phyloP scores from a whole-genome alignment of 208 protist genomes.

The Phytomonas francai region DNA sequence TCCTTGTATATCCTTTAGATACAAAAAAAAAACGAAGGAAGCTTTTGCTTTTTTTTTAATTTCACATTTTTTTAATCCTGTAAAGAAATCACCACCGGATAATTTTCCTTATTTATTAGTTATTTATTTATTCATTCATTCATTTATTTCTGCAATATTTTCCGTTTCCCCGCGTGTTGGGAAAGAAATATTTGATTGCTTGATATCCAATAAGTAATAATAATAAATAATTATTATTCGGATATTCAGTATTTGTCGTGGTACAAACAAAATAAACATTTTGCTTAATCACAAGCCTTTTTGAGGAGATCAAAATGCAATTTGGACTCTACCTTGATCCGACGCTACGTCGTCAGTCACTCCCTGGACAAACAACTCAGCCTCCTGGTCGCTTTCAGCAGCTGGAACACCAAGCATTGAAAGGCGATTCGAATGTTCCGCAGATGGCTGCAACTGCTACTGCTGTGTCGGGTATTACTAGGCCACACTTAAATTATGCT shows the following conservation, averaged over 20 bases:
- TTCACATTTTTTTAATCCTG: slow-evolving; percentile 1
- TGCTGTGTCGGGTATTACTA: background rate
- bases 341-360: background rate
- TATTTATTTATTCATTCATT: background rate
- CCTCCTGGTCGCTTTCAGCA: background rate
- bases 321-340: background rate
- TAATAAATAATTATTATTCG: background rate
- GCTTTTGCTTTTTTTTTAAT: slow-evolving; percentile 11
- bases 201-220: slow-evolving; percentile 6
- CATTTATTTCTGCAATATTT: slow-evolving; percentile 3
- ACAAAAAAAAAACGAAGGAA: background rate
- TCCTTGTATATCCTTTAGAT: slow-evolving; percentile 8
- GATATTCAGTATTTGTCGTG: background rate
- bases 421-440: background rate
- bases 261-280: background rate
- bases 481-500: background rate
- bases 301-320: background rate
- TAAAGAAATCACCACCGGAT: background rate
- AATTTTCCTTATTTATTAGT: background rate
- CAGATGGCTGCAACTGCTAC: background rate
- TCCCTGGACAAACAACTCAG: background rate
- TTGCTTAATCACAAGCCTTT: background rate
- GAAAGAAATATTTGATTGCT: background rate
- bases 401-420: background rate
- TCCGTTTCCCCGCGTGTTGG: too few relatives aligned